Base-by-base conservation (phyloP, 148 eudicot genomes). In the Drosera capensis region DNA sequence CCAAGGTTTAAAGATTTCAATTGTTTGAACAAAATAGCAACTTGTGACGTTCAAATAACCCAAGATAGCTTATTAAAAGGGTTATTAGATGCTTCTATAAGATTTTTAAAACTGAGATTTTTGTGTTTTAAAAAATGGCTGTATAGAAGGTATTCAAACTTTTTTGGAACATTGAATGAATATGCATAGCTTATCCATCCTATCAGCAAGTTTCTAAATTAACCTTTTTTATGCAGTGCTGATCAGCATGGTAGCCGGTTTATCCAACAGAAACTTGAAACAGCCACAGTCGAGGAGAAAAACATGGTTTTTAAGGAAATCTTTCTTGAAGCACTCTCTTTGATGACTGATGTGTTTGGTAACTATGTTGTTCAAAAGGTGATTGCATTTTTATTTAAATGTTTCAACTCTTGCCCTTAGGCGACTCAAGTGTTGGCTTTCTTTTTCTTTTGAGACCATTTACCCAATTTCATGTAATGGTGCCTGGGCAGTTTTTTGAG, bases 201-300 rank as follows among this genome's bases (percentile, higher is more conserved):
- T n/a, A n/a, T n/a, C n/a, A n/a, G n/a, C n/a, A 8, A 2, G 15
- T 45, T n/a, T 45, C 38, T 65, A 7, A 52, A 40, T 23, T 16
- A 19, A 47, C 20, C 18, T 49, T 42, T 42, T 48, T 13, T 52
- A 11, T 54, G 57, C 77, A 92, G 99, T 74, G 94, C 82, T 39
- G 99, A 92, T 70, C 99, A 92, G 56, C 79, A 85, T 74, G 99
- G 99, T 28, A 92, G 99, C 62, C 88, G 99, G 15, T 92, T 92
- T 64, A 92, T 92, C 59, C 99, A 92, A 60, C 99, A 92, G 43
- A 92, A 85, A 65, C 99, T 92, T 14, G 99, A 92, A 74, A 81
- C 94, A 20, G 99, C 99, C 41, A 68, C 95, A 13, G 36, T 20
- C 8, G 95, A 92, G 52, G 95, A 92, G 73, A 92, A 76, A 62